phyloP scores from a whole-genome alignment of 768 basidiomycete genomes.

The Leccinum incarnatum region DNA sequence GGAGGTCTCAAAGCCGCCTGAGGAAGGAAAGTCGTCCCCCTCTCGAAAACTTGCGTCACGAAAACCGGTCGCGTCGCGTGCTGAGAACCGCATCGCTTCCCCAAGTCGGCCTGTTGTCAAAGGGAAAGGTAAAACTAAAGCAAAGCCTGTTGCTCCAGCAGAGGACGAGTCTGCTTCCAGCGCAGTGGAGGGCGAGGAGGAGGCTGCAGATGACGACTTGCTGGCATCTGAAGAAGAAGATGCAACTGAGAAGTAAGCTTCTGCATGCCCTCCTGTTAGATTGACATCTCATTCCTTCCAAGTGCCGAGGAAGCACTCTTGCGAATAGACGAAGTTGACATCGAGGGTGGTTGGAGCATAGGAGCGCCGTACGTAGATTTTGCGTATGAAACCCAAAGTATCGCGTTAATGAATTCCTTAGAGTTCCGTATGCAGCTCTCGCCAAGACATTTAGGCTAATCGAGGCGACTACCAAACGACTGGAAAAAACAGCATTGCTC shows the following conservation, averaged over 20 bases:
- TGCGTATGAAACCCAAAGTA: neutral
- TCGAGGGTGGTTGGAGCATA: constrained; percentile 78
- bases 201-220: constrained; percentile 33
- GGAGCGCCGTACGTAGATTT: constrained; percentile 71
- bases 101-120: constrained; percentile 4
- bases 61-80: neutral
- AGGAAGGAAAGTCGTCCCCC: neutral
- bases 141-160: constrained; percentile 16
- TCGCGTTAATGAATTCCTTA: constrained; percentile 28
- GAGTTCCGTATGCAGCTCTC: constrained; percentile 92
- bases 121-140: constrained; percentile 22
- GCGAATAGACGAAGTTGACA: constrained; percentile 65
- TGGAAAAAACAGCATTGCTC: constrained; percentile 87
- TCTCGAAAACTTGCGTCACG: neutral
- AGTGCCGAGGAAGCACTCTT: constrained; percentile 71
- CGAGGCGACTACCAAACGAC: constrained; percentile 90
- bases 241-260: constrained; percentile 62
- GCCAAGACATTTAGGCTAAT: constrained; percentile 86
- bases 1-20: constrained; percentile 1
- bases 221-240: constrained; percentile 45
- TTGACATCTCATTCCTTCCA: constrained; percentile 3
- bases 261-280: neutral
- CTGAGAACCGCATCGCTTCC: neutral
- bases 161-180: constrained; percentile 34
- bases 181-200: constrained; percentile 41